A percentile compares a stretch with the other conserved stretches of the same genome.
Conservation (phyloP, 176 grass and related monocot genomes). For the Zoysia pacifica region DNA sequence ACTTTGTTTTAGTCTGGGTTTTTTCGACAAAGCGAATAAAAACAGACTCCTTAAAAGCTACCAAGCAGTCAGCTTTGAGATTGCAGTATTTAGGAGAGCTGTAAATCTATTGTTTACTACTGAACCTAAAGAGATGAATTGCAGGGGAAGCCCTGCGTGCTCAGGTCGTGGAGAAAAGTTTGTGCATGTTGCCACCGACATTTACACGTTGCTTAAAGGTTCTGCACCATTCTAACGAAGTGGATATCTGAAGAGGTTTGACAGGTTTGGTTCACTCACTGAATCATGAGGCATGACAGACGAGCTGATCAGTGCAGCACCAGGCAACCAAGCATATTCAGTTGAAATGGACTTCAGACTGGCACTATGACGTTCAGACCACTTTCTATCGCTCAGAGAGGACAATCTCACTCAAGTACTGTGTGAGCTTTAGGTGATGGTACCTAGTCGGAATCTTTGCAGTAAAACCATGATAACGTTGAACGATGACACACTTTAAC, state of each 20-base stretch:
- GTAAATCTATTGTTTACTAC: conserved; percentile 8
- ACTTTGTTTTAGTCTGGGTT: conserved; percentile 33
- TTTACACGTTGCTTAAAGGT: conserved; percentile 31
- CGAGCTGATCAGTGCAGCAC: neutral
- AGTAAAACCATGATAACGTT: conserved; percentile 66
- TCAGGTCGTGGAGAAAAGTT: neutral
- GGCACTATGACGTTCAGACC: conserved; percentile 12
- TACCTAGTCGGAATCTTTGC: conserved; percentile 55
- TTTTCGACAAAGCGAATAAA: conserved; percentile 35
- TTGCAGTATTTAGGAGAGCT: conserved; percentile 30
- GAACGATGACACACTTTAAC: conserved; percentile 63
- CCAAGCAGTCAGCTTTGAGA: conserved; percentile 31
- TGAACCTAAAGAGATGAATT: conserved; percentile 27
- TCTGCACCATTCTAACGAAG: conserved; percentile 27
- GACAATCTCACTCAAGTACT: conserved; percentile 46
- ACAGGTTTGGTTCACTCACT: conserved; percentile 12
- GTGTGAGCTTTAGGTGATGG: conserved; percentile 50
- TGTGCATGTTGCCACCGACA: conserved; percentile 11
- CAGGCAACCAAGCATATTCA: conserved; percentile 32
- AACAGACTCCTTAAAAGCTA: conserved; percentile 38
- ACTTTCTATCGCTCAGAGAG: conserved; percentile 34
- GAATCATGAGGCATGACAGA: conserved; percentile 43
- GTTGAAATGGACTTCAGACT: conserved; percentile 27
- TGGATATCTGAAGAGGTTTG: conserved; percentile 5
- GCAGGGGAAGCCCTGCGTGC: conserved; percentile 13